Evolutionary conservation across 345 rosid species (phyloP).

Genomic region (Kandelia obovata): DNA sequence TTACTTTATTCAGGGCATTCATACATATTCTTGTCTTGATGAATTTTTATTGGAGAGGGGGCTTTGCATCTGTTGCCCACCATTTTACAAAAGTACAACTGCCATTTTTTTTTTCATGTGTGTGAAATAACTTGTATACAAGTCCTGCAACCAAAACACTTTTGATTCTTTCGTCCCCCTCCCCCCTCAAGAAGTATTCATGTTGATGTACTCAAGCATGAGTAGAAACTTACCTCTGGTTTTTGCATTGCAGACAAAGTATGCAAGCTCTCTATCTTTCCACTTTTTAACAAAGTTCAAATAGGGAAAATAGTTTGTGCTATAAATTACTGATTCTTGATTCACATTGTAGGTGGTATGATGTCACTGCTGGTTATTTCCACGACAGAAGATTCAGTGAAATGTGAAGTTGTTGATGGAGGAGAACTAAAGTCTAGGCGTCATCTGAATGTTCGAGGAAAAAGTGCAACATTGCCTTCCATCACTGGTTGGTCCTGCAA

Average conservation of each 20-base stretch:
- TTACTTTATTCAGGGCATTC: too few relatives aligned
- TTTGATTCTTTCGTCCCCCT: too few relatives aligned
- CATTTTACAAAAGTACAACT: too few relatives aligned
- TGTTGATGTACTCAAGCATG: background rate
- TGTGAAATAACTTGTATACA: too few relatives aligned
- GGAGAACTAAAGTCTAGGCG: conserved; percentile 99
- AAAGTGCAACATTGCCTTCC: conserved; percentile 96
- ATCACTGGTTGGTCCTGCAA: conserved; percentile 61
- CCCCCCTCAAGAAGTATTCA: background rate
- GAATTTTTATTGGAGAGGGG: too few relatives aligned
- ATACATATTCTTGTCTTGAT: too few relatives aligned
- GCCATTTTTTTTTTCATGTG: too few relatives aligned
- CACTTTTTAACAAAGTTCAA: background rate
- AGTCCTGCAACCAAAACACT: too few relatives aligned
- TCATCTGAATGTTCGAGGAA: conserved; percentile 94
- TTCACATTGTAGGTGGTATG: conserved; percentile 77
- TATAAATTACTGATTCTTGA: conserved; percentile 15
- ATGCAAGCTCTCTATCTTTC: too few relatives aligned
- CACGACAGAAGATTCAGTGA: conserved; percentile 91
- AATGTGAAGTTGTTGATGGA: conserved; percentile 94
- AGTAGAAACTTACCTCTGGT: too few relatives aligned
- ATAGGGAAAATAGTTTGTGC: background rate
- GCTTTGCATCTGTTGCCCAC: too few relatives aligned
- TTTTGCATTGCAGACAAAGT: too few relatives aligned
- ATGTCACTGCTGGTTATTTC: conserved; percentile 89